phyloP scores from a whole-genome alignment of 768 basidiomycete genomes.

The Glaciozyma antarctica region DNA sequence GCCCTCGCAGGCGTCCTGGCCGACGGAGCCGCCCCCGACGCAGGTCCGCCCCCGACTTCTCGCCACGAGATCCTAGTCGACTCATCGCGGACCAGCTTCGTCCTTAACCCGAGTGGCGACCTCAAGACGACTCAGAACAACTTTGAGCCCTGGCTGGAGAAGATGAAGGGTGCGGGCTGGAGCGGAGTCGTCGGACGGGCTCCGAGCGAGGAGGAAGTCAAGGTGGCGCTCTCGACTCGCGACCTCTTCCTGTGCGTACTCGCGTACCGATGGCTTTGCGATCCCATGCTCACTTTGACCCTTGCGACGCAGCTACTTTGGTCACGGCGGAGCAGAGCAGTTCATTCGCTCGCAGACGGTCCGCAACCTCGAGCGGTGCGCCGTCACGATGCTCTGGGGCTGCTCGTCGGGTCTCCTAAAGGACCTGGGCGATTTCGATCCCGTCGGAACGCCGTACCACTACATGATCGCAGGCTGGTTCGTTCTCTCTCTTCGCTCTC shows the following conservation, averaged over 20 bases:
- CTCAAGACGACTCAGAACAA: conserved; percentile 69
- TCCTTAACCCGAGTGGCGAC: conserved; percentile 90
- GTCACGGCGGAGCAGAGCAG: conserved; percentile 92
- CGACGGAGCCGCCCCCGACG: background rate
- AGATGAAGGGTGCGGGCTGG: conserved; percentile 68
- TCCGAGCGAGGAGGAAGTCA: conserved; percentile 75
- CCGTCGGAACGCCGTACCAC: conserved; percentile 80
- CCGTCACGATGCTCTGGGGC: conserved; percentile 95
- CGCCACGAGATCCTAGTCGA: conserved; percentile 45
- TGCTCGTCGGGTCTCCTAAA: conserved; percentile 84
- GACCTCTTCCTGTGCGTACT: conserved; percentile 81
- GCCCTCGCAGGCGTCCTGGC: conserved; percentile 45
- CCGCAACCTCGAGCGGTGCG: conserved; percentile 69
- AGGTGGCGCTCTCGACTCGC: conserved; percentile 57
- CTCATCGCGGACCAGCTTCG: conserved; percentile 61
- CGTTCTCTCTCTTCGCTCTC: conserved; percentile 39
- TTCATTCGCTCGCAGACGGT: conserved; percentile 82
- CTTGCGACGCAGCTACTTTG: conserved; percentile 67
- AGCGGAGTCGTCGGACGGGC: conserved; percentile 63
- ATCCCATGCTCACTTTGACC: background rate
- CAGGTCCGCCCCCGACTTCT: background rate
- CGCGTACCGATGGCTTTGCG: background rate
- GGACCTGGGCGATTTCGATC: conserved; percentile 91
- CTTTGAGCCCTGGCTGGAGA: conserved; percentile 67
- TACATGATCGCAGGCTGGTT: conserved; percentile 98